Percentiles rank a stretch among this genome's conserved stretches.
Evolutionary conservation across 73 alveolate species (phyloP).

Genomic region (Paramecium tetraurelia): DNA sequence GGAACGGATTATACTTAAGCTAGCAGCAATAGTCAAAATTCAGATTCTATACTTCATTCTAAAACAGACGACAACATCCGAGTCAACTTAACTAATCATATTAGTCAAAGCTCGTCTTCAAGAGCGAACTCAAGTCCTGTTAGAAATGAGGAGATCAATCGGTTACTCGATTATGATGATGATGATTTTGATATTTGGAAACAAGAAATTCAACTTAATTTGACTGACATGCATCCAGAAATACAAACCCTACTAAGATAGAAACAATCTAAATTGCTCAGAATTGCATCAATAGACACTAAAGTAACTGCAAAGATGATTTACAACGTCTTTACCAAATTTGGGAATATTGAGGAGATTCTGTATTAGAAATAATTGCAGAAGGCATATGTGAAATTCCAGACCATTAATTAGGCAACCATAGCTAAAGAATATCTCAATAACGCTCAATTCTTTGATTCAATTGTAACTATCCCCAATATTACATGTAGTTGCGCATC

Average conservation of each 20-base stretch:
- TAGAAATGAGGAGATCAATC: slow-evolving; percentile 1
- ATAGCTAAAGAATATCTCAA: slow-evolving; percentile 41
- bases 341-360: slow-evolving; percentile 1
- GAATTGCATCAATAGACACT: not conserved
- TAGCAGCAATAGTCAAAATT: slow-evolving; percentile 17
- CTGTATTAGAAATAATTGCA: not conserved
- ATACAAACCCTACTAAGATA: not conserved
- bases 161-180: slow-evolving; percentile 13
- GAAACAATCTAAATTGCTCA: not conserved
- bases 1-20: slow-evolving; percentile 48
- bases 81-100: not conserved
- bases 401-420: not conserved
- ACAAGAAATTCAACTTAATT: not conserved
- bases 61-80: not conserved
- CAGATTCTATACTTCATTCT: not conserved
- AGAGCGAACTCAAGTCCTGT: slow-evolving; percentile 17
- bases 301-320: slow-evolving; percentile 16
- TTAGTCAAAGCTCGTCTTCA: not conserved
- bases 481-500: not conserved
- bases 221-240: slow-evolving; percentile 28
- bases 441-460: slow-evolving; percentile 28
- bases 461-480: not conserved
- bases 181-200: slow-evolving; percentile 12
- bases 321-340: not conserved
- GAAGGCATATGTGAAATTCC: not conserved